A percentile compares a stretch with the other conserved stretches of the same genome.
Evolutionary conservation across 2,329 filamentous ascomycete genomes (phyloP).

Genomic region (Mariannaea elegans): DNA sequence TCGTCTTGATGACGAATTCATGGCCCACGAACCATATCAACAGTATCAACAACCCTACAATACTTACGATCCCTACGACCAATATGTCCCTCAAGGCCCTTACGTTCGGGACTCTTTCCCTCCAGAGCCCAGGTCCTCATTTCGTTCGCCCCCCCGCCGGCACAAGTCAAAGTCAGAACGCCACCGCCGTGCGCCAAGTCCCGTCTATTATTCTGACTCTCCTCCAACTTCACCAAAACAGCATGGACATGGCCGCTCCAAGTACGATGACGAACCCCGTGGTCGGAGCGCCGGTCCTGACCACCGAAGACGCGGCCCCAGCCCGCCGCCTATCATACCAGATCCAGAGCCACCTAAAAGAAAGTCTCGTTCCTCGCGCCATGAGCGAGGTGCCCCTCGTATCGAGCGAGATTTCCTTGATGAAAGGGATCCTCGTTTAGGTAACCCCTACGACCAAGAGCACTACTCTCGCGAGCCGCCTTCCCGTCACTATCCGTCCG

Average conservation of each 20-base stretch:
- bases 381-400: conserved; percentile 17
- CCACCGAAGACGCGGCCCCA: conserved; percentile 24
- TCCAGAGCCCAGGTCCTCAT: neutral
- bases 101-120: conserved; percentile 21
- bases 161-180: conserved; percentile 37
- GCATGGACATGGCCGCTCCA: conserved; percentile 14
- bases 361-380: conserved; percentile 27
- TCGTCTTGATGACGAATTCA: conserved; percentile 39
- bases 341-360: conserved; percentile 32
- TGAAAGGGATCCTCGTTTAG: conserved; percentile 17
- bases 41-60: neutral
- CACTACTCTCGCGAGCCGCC: neutral
- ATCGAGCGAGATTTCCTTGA: conserved; percentile 17
- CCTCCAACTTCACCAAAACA: conserved; percentile 16
- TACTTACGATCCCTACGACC: conserved; percentile 30
- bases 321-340: conserved; percentile 28
- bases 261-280: conserved; percentile 30
- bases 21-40: conserved; percentile 26
- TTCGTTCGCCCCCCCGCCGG: conserved; percentile 31
- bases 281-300: conserved; percentile 35
- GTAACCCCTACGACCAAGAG: conserved; percentile 12
- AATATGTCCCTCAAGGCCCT: conserved; percentile 22
- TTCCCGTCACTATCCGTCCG: conserved; percentile 7
- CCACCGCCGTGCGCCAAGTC: conserved; percentile 31
- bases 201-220: conserved; percentile 29